Base-by-base conservation (phyloP, 2,329 filamentous ascomycete species). In the Trichoderma sp. region DNA sequence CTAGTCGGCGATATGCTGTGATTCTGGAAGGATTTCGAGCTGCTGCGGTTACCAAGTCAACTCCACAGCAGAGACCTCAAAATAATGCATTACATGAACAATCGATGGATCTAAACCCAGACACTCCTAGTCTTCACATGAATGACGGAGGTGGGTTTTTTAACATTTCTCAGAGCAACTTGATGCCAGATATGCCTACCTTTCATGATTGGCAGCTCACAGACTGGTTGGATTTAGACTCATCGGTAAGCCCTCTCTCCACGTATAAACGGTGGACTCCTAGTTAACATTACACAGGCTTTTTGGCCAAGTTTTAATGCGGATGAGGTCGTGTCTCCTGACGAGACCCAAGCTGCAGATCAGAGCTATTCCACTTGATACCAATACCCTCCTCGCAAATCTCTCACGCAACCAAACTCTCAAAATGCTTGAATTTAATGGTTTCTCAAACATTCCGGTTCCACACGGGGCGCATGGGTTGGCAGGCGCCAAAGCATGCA, bases 21-120 rank as follows among this genome's bases (percentile, higher is more conserved):
- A 84, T 87, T 1, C 78, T 88, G 0, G 83, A 86, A 59, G 84
- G 86, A 70, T 74, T 87, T 11, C 76, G 82, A 16, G 76, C 46
- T 66, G 60, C 55, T 69, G 67, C 49, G 59, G 58, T 68, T 28
- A 46, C 46, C 13, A 26, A 51, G 16, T 54, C 69, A 28, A 59
- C 28, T 66, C 30, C 60, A 24, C 67, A 68, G 18, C 43, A 34
- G 6, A 61, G n/a, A 16, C 13, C 39, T 14, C 39, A 30, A 21
- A 54, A 52, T 30, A 67, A 14, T 5, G 16, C 39, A 52, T 21
- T 21, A 1, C 52, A 52, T 28, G 65, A 61, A 6, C 43, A 58
- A 1, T 26, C 39, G 4, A 18, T 26, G 11, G 37, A 58, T 18
- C 52, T 26, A 16, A 66, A 26, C 26, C 21, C n/a, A 26, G 26